These are phyloP conservation scores for Thozetella sp. DNA, from an alignment of 495 filamentous ascomycete genomes.

Conservation along the genomic window DNA sequence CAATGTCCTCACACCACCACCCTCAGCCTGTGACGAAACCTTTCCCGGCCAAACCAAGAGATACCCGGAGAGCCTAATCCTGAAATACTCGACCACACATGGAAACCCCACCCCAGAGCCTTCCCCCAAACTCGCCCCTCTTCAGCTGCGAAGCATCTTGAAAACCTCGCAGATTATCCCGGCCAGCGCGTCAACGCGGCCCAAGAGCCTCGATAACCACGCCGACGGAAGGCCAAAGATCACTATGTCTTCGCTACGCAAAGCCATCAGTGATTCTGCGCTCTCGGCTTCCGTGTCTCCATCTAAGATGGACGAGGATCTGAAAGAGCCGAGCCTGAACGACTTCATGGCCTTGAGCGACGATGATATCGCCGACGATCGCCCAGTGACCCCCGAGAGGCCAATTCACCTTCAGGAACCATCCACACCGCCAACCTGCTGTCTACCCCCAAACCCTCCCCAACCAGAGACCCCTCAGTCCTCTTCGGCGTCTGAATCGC, in stretches of 20 bases:
- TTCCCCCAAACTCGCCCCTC: constrained; percentile 20
- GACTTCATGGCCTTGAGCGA: constrained; percentile 47
- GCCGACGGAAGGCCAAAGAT: not conserved
- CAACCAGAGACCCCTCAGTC: not conserved
- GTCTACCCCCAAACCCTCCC: constrained; percentile 16
- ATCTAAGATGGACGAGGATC: constrained; percentile 9
- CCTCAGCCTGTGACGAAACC: constrained; percentile 15
- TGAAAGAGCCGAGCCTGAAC: constrained; percentile 41
- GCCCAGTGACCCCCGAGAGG: constrained; percentile 1
- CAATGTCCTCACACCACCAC: constrained; percentile 11
- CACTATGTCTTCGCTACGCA: constrained; percentile 8
- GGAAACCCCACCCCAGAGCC: constrained; percentile 13
- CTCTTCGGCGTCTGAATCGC: constrained; percentile 5
- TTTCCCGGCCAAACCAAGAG: not conserved
- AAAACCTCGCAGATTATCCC: constrained; percentile 1
- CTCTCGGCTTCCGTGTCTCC: constrained; percentile 8
- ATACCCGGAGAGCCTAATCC: constrained; percentile 2
- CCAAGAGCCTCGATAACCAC: constrained; percentile 7
- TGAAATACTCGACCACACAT: not conserved
- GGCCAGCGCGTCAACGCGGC: not conserved
- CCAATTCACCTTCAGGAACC: constrained; percentile 7
- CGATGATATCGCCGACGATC: constrained; percentile 44
- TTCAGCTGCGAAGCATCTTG: constrained; percentile 1
- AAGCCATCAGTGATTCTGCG: constrained; percentile 20
- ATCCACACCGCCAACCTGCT: constrained; percentile 13